phyloP scores from a whole-genome alignment of 345 rosid species.

The Citrus glauca region DNA sequence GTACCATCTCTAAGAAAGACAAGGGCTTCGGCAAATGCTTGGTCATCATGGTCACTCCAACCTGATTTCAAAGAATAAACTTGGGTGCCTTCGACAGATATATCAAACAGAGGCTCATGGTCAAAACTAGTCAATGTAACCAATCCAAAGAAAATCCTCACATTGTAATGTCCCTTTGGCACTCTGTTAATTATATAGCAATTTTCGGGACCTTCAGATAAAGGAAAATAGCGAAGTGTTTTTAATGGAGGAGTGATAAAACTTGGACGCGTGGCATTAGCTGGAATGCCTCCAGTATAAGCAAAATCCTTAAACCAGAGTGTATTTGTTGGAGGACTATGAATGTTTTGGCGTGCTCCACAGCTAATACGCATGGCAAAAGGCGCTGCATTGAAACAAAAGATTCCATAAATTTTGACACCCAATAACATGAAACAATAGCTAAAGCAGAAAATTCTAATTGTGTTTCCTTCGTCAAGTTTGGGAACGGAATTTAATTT shows the following conservation, averaged over 20 bases:
- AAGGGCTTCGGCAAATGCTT: constrained; percentile 73
- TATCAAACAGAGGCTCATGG: constrained; percentile 79
- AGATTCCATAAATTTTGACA: background rate
- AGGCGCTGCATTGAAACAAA: constrained; percentile 52
- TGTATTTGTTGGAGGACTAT: constrained; percentile 66
- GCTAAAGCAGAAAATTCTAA: background rate
- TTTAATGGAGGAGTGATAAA: constrained; percentile 61
- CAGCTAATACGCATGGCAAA: constrained; percentile 91
- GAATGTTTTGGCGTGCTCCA: constrained; percentile 65
- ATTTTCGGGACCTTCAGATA: constrained; percentile 85
- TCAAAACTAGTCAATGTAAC: constrained; percentile 41
- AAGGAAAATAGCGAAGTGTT: constrained; percentile 86
- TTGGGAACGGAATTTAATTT: background rate
- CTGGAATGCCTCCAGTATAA: constrained; percentile 85
- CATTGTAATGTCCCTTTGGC: constrained; percentile 78
- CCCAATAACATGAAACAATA: background rate
- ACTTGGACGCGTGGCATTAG: constrained; percentile 53
- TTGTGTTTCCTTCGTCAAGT: background rate
- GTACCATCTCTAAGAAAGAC: constrained; percentile 69
- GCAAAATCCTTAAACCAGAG: constrained; percentile 92
- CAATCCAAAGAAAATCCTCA: constrained; percentile 77
- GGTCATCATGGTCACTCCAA: constrained; percentile 80
- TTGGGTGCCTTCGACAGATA: constrained; percentile 88
- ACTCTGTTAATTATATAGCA: constrained; percentile 72
- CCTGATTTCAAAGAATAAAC: constrained; percentile 76